Evolutionary conservation across 2,329 filamentous ascomycete genomes (phyloP).

Genomic region (Canariomyces notabilis): DNA sequence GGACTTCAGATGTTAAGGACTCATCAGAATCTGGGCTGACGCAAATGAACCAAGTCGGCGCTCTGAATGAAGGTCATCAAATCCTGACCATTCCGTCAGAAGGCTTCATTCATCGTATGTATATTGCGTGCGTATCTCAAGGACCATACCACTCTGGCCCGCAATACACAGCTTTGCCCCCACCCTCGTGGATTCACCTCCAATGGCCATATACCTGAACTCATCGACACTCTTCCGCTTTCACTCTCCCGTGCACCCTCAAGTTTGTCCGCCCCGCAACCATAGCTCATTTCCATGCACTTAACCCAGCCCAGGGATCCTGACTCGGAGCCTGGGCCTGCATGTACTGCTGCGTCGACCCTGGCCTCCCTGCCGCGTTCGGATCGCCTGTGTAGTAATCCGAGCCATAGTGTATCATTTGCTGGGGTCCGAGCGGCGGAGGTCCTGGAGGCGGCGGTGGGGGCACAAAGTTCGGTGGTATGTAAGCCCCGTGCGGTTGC

Average conservation of each 20-base stretch:
- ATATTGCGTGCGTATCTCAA: no score
- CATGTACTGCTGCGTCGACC: conserved; percentile 33
- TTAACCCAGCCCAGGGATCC: conserved; percentile 68
- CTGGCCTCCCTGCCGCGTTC: conserved; percentile 19
- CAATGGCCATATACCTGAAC: no score
- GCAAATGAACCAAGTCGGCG: no score
- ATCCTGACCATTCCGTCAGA: no score
- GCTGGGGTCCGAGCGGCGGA: conserved; percentile 57
- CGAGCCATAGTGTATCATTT: conserved; percentile 51
- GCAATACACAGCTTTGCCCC: no score
- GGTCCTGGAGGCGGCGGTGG: conserved; percentile 60
- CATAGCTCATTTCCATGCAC: conserved; percentile 57
- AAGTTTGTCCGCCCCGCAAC: neutral
- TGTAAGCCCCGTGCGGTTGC: conserved; percentile 35
- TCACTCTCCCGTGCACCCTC: neutral
- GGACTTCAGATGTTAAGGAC: no score
- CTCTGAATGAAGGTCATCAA: no score
- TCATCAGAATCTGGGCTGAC: no score
- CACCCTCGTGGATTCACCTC: no score
- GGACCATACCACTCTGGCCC: no score
- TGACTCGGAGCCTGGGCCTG: conserved; percentile 38
- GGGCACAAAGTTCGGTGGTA: conserved; percentile 55
- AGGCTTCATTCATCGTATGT: no score
- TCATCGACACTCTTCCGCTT: neutral
- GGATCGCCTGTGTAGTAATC: conserved; percentile 27